phyloP scores from a whole-genome alignment of 2,329 filamentous ascomycete species.

The Furcasterigmium sp. region DNA sequence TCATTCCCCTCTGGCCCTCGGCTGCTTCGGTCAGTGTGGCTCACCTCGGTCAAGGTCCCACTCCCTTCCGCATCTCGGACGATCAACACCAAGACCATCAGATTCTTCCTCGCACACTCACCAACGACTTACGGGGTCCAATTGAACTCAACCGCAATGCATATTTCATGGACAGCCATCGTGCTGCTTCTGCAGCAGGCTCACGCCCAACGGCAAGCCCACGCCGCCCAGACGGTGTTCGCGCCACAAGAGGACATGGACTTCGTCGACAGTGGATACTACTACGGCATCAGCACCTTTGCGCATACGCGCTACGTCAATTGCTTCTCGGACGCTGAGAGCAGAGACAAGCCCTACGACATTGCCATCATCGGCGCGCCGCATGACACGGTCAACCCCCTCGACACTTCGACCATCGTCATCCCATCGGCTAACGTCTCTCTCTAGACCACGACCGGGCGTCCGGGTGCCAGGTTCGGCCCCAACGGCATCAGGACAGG shows the following conservation, averaged over 20 bases:
- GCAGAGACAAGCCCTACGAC: constrained; percentile 12
- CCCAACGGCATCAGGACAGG: constrained; percentile 20
- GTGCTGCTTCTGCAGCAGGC: not conserved
- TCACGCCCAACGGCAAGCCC: constrained; percentile 1
- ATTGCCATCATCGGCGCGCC: constrained; percentile 23
- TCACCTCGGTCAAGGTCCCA: too few relatives aligned
- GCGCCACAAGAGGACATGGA: constrained; percentile 10
- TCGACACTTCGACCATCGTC: not conserved
- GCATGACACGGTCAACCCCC: constrained; percentile 19
- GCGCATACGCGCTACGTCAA: constrained; percentile 17
- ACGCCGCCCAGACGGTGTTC: constrained; percentile 8
- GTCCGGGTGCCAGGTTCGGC: constrained; percentile 21
- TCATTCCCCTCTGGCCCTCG: too few relatives aligned
- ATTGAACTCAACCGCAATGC: too few relatives aligned
- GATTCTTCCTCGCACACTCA: too few relatives aligned
- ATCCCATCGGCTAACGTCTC: not conserved
- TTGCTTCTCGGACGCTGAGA: constrained; percentile 15
- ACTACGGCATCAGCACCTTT: constrained; percentile 16
- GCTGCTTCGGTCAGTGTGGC: too few relatives aligned
- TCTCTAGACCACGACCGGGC: constrained; percentile 15
- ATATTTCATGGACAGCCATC: not conserved
- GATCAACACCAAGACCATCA: too few relatives aligned
- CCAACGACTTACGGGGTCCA: too few relatives aligned
- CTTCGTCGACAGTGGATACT: constrained; percentile 8
- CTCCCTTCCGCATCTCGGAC: too few relatives aligned